Evolutionary conservation across 1,139 yeast species (phyloP).

Genomic region (Geotrichum phurueaensis): DNA sequence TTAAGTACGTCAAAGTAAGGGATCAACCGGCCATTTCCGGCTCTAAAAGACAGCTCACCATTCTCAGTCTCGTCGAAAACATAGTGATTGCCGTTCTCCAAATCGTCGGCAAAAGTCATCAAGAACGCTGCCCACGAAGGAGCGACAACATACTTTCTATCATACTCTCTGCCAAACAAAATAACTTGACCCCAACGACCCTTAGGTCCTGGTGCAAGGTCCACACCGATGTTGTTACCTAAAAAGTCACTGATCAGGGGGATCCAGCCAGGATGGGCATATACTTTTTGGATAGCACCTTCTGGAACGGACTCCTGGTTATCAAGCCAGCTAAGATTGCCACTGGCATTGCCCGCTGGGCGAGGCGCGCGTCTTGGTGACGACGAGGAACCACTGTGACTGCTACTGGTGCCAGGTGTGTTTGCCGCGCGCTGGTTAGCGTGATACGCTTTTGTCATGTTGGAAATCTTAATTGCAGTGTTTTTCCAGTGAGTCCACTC

Average conservation of each 20-base stretch:
- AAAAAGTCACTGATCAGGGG: slow-evolving; percentile 82
- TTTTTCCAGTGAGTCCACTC: slow-evolving; percentile 71
- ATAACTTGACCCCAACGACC: slow-evolving; percentile 83
- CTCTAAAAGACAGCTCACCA: slow-evolving; percentile 57
- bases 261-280: slow-evolving; percentile 86
- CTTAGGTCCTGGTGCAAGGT: slow-evolving; percentile 71
- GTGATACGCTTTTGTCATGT: slow-evolving; percentile 21
- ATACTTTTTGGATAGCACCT: slow-evolving; percentile 58
- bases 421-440: slow-evolving; percentile 19
- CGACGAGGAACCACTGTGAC: slow-evolving; percentile 15
- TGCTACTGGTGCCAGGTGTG: slow-evolving; percentile 16
- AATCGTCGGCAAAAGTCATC: slow-evolving; percentile 72
- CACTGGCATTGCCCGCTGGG: slow-evolving; percentile 11
- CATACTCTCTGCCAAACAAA: slow-evolving; percentile 84
- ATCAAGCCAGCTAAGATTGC: slow-evolving; percentile 31
- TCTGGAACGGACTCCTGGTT: slow-evolving; percentile 71
- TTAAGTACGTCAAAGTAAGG: slow-evolving; percentile 63
- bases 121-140: slow-evolving; percentile 83
- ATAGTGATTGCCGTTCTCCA: slow-evolving; percentile 71
- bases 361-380: slow-evolving; percentile 13
- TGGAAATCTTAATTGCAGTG: slow-evolving; percentile 43
- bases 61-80: slow-evolving; percentile 60
- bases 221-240: slow-evolving; percentile 87
- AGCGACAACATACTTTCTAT: slow-evolving; percentile 71
- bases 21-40: slow-evolving; percentile 42